Evolutionary conservation across 2,329 filamentous ascomycete genomes (phyloP), one percentile per base, ranked within the genome.

Genomic region (Cladobotryum protrusum): DNA sequence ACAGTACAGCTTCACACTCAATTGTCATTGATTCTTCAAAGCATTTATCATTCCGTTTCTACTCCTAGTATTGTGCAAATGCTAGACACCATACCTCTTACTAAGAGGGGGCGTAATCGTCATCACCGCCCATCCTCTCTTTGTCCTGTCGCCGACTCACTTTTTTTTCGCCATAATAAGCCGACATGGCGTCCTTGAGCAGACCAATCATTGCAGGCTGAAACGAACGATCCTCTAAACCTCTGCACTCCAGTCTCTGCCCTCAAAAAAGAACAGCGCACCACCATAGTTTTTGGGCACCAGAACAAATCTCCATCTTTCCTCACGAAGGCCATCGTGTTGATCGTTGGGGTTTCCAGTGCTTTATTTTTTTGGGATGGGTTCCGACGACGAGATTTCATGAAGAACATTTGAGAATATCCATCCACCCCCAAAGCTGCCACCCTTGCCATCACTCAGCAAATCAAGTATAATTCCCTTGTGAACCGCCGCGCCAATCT

Each of bases 401-500:
- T 64, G 64, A 60, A 66, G 63, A 64, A 42, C 61, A 64, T 63
- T 60, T 59, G 44, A 54, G 57, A 64, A 64, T 55, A 62, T 59
- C 62, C 59, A 60, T 65, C 61, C 61, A 59, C 61, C 61, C 56
- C 63, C 56, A 57, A 60, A 56, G 50, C 60, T 54, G 59, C 68
- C 68, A 63, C 67, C 71, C 70, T 70, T 71, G 69, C 67, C 67
- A 68, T 68, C 66, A 68, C 63, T 65, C 61, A 61, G 70, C 67
- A 73, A 72, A 73, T 72, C 70, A 73, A 74, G 68, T 72, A 66
- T 67, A 72, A 71, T 69, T 72, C 66, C 62, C 61, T 63, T 68
- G 64, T 71, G 69, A 72, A 74, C 72, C 72, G 70, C 72, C 72
- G 70, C 72, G 73, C 73, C 72, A 73, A 74, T 75, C 72, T 75